Conservation (phyloP, 305 asterid genomes). For the Fraxinus latifolia region DNA sequence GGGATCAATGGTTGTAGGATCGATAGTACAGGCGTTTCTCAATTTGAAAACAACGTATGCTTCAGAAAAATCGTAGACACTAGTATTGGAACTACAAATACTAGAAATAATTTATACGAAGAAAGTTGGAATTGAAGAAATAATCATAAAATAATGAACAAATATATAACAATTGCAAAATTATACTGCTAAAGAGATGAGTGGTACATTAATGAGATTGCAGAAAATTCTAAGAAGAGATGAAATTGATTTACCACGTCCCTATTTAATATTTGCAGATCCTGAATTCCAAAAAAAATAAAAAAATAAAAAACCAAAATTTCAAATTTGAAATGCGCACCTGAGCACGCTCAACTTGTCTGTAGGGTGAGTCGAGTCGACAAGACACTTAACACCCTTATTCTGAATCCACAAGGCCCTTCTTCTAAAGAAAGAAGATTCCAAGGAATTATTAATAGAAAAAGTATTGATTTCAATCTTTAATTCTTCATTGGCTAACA, state of each 20-base stretch:
- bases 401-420: background rate
- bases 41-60: background rate
- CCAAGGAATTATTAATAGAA: background rate
- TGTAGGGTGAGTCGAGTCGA: background rate
- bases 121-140: background rate
- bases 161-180: background rate
- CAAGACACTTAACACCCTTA: background rate
- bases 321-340: background rate
- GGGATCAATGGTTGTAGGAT: background rate
- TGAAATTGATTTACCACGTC: background rate
- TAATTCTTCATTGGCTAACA: too few relatives aligned
- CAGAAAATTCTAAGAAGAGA: background rate
- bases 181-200: background rate
- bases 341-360: background rate
- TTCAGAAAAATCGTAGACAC: background rate
- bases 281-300: too few relatives aligned
- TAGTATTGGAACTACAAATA: background rate
- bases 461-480: too few relatives aligned
- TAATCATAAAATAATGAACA: background rate
- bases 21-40: background rate
- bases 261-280: background rate
- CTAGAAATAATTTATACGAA: too few relatives aligned
- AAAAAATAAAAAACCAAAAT: too few relatives aligned
- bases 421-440: background rate
- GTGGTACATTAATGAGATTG: background rate